Conservation (phyloP, 768 basidiomycete genomes). For the Pleurotus citrinopileatus region DNA sequence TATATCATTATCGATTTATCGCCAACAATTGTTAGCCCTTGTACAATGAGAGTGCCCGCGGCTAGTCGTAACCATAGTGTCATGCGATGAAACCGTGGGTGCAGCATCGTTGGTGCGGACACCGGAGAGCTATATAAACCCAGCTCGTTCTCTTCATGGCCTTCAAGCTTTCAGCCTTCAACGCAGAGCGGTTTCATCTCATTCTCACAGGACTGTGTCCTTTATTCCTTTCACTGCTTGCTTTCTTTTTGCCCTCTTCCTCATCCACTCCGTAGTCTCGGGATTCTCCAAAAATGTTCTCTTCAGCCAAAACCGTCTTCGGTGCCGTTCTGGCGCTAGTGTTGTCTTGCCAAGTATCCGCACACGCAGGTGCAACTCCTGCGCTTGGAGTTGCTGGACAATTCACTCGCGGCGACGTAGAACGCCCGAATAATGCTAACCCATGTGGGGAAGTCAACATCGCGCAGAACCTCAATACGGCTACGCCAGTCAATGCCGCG, state of each 20-base stretch:
- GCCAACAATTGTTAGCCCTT: too few relatives aligned
- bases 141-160: background rate
- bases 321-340: conserved; percentile 28
- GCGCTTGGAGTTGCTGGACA: conserved; percentile 34
- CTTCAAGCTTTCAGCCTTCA: conserved; percentile 10
- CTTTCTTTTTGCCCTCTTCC: conserved; percentile 3
- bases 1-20: too few relatives aligned
- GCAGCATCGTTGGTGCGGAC: too few relatives aligned
- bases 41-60: too few relatives aligned
- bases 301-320: conserved; percentile 21
- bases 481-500: conserved; percentile 33
- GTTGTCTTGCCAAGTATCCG: conserved; percentile 32
- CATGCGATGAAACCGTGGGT: too few relatives aligned
- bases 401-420: conserved; percentile 29
- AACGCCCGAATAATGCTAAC: conserved; percentile 25
- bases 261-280: background rate
- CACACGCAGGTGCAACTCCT: conserved; percentile 41
- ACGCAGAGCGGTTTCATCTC: conserved; percentile 3
- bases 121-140: background rate
- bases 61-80: too few relatives aligned
- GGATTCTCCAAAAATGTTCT: conserved; percentile 21
- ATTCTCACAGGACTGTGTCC: conserved; percentile 6
- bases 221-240: conserved; percentile 2
- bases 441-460: conserved; percentile 45
- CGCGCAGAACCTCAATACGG: conserved; percentile 33